Conservation (phyloP, 768 basidiomycete genomes). For the Podaxis sp. region DNA sequence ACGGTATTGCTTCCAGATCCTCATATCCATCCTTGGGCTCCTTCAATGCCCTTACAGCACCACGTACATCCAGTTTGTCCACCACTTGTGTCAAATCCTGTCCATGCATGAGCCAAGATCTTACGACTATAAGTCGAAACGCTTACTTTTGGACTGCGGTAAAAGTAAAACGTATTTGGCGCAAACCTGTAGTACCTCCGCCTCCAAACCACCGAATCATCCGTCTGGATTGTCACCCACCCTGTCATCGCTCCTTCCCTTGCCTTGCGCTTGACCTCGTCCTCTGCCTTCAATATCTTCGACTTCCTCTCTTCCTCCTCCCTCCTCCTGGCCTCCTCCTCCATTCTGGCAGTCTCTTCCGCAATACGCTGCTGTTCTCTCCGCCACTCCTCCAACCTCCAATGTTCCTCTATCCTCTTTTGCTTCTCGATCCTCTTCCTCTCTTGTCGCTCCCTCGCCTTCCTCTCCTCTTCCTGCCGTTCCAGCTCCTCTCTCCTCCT, state of each 20-base stretch:
- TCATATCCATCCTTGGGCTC: constrained; percentile 71
- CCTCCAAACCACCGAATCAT: constrained; percentile 54
- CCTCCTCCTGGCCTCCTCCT: constrained; percentile 40
- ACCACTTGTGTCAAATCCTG: constrained; percentile 36
- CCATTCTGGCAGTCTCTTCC: constrained; percentile 49
- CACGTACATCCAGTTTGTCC: constrained; percentile 44
- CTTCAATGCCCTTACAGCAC: constrained; percentile 39
- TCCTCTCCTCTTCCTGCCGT: constrained; percentile 40
- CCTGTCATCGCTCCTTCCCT: constrained; percentile 38
- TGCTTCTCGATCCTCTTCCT: constrained; percentile 32
- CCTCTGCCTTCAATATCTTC: constrained; percentile 40
- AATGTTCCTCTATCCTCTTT: constrained; percentile 45
- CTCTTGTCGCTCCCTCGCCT: constrained; percentile 33
- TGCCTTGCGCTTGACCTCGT: constrained; percentile 33
- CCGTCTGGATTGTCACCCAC: constrained; percentile 59
- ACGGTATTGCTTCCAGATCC: constrained; percentile 58
- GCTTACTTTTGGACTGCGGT: constrained; percentile 47
- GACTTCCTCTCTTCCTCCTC: constrained; percentile 38
- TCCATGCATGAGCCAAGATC: constrained; percentile 3
- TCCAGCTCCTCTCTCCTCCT: constrained; percentile 38
- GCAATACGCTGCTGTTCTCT: constrained; percentile 45
- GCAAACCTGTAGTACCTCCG: constrained; percentile 59
- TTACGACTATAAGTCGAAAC: neutral
- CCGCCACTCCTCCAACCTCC: constrained; percentile 42
- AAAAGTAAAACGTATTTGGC: constrained; percentile 42